Evolutionary conservation across 179 eudicot species (phyloP).

Genomic region (Pouteria campechiana): DNA sequence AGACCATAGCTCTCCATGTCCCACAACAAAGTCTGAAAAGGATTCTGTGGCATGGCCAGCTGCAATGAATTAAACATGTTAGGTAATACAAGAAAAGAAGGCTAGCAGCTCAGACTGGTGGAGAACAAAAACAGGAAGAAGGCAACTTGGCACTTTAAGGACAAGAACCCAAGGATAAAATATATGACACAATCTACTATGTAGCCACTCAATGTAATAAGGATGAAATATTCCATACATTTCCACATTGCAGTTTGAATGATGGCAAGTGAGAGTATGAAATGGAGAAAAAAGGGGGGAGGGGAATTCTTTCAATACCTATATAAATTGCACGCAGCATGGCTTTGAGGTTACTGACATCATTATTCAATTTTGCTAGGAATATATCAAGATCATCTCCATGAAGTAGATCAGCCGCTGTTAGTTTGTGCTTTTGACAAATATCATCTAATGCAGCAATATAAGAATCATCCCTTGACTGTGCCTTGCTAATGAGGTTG

Average conservation of each 20-base stretch:
- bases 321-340: slow-evolving; percentile 95
- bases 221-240: too few relatives aligned
- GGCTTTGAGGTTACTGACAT: slow-evolving; percentile 84
- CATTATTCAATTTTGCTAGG: slow-evolving; percentile 61
- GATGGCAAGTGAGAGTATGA: too few relatives aligned
- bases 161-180: too few relatives aligned
- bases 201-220: too few relatives aligned
- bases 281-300: slow-evolving; percentile 1
- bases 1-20: slow-evolving; percentile 99
- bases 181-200: too few relatives aligned
- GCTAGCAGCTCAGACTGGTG: not conserved
- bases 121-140: slow-evolving; percentile 1
- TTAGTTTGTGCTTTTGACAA: slow-evolving; percentile 68
- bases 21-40: slow-evolving; percentile 94
- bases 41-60: slow-evolving; percentile 99
- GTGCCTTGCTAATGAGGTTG: slow-evolving; percentile 65
- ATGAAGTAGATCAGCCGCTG: slow-evolving; percentile 68
- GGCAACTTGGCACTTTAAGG: too few relatives aligned
- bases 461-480: slow-evolving; percentile 73
- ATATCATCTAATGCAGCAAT: slow-evolving; percentile 66
- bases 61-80: slow-evolving; percentile 22
- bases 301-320: slow-evolving; percentile 29
- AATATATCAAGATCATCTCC: slow-evolving; percentile 73
- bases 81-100: not conserved
- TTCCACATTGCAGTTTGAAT: too few relatives aligned